Evolutionary conservation across 306 rosid genomes (phyloP).

Genomic region (Aeschynomene evenia): DNA sequence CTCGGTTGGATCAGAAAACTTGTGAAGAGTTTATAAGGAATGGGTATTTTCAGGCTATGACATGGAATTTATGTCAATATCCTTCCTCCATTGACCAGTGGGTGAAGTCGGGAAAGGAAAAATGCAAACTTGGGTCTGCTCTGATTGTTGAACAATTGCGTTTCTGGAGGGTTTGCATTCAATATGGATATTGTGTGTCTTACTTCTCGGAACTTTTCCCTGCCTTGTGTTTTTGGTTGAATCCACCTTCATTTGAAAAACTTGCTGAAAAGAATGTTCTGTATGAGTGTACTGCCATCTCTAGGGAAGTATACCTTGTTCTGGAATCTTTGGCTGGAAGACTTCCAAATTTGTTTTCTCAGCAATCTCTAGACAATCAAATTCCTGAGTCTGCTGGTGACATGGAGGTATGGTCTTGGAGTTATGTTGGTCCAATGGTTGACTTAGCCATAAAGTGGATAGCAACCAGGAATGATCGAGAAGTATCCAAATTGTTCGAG

Average conservation of each 20-base stretch:
- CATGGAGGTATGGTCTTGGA: conserved; percentile 86
- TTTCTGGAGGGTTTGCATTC: conserved; percentile 92
- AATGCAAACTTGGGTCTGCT: conserved; percentile 71
- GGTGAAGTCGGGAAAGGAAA: conserved; percentile 70
- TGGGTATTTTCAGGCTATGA: conserved; percentile 70
- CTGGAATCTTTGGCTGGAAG: conserved; percentile 77
- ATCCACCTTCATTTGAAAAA: conserved; percentile 64
- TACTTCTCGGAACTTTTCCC: conserved; percentile 73
- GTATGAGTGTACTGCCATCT: conserved; percentile 65
- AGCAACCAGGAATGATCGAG: conserved; percentile 57
- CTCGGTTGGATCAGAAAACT: conserved; percentile 54
- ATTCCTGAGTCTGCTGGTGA: conserved; percentile 39
- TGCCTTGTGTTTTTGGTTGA: conserved; percentile 80
- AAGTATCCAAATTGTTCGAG: conserved; percentile 47
- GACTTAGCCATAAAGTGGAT: conserved; percentile 85
- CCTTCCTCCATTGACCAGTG: conserved; percentile 73
- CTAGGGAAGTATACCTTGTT: conserved; percentile 77
- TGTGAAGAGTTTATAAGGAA: conserved; percentile 63
- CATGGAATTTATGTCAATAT: conserved; percentile 69
- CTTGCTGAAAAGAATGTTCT: conserved; percentile 54
- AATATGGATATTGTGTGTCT: conserved; percentile 76
- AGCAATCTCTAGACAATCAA: conserved; percentile 44
- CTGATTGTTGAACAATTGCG: conserved; percentile 82
- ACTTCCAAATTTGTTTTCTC: conserved; percentile 72
- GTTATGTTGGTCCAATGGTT: conserved; percentile 86